Conservation (phyloP, 148 eudicot genomes). For the Mesembryanthemum crystallinum region DNA sequence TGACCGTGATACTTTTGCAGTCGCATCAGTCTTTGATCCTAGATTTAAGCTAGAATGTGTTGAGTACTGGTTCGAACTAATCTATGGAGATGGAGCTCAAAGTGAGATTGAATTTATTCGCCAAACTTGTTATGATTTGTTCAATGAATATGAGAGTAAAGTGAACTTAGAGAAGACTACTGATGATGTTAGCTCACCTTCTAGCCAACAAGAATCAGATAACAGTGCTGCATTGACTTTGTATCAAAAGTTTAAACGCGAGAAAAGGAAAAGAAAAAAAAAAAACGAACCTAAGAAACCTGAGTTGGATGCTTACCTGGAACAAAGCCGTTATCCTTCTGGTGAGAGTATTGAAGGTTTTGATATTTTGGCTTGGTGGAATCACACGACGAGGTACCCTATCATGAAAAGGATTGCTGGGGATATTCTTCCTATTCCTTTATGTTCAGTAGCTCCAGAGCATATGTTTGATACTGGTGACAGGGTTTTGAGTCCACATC, state of each 20-base stretch:
- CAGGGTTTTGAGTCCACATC: slow-evolving; percentile 21
- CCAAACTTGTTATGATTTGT: slow-evolving; percentile 6
- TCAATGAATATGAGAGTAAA: slow-evolving; percentile 12
- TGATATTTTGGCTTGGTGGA: slow-evolving; percentile 25
- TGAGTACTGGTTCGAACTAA: background rate
- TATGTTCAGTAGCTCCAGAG: slow-evolving; percentile 13
- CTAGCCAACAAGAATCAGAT: background rate
- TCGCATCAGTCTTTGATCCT: slow-evolving; percentile 22
- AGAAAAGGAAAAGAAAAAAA: background rate
- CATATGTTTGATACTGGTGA: slow-evolving; percentile 24
- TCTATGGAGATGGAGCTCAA: slow-evolving; percentile 16
- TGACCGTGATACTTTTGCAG: slow-evolving; percentile 3
- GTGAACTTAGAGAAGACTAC: slow-evolving; percentile 2
- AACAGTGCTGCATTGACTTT: no score
- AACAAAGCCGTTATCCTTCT: slow-evolving; percentile 14
- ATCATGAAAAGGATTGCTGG: slow-evolving; percentile 17
- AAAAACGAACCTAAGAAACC: background rate
- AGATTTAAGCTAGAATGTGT: slow-evolving; percentile 7
- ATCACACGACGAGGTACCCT: background rate
- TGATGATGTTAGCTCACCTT: background rate
- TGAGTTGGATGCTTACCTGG: slow-evolving; percentile 23
- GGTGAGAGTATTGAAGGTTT: background rate
- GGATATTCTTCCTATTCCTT: slow-evolving; percentile 25
- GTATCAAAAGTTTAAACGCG: no score
- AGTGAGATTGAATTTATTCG: slow-evolving; percentile 8